Base-by-base conservation (phyloP, 805 yeast genomes). In the Nakazawaea peltata region DNA sequence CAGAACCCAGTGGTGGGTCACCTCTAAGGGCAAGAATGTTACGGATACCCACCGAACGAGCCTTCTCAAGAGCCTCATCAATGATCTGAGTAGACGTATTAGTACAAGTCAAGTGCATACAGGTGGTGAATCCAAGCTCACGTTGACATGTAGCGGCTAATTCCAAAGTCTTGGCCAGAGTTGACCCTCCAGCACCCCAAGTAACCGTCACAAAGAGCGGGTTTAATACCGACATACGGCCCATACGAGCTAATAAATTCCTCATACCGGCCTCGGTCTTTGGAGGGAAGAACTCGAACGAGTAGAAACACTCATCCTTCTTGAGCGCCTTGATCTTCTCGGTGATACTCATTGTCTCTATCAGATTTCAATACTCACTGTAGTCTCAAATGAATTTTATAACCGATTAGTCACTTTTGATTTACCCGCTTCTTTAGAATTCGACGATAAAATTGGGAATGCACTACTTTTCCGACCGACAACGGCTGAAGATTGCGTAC, bases 161-260 rank as follows among this genome's bases (percentile, higher is more conserved):
- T 29, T 84, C 90, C 40, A 92, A 57, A 0, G 96, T 84, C 61
- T 86, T 87, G 32, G 74, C 81, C 31, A 90, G 76, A 8, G 97
- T 86, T 4, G 94, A 77, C 3, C 98, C 98, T 27, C 97, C 97
- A 4, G 98, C 97, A 23, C 97, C 98, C 97, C 97, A 92, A 0
- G 99, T 92, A 11, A 92, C 81, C 3, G 95, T 85, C 36, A 90
- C 79, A 54, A 92, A 94, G 12, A 81, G 62, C 3, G 97, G 97
- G 38, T 87, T 88, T 42, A 92, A 61, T 3, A 81, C 81, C 43
- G 84, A 76, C 88, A 92, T 81, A 50, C 99, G 77, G 49, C 75
- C 76, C 59, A 92, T 74, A 57, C 99, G 81, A 19, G 88, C 86
- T 33, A 83, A 65, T 42, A 92, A 62, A 58, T 92, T 92, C 44